These are phyloP conservation scores for Drosera spatulata DNA, from an alignment of 179 eudicot genomes.

Conservation along the genomic window DNA sequence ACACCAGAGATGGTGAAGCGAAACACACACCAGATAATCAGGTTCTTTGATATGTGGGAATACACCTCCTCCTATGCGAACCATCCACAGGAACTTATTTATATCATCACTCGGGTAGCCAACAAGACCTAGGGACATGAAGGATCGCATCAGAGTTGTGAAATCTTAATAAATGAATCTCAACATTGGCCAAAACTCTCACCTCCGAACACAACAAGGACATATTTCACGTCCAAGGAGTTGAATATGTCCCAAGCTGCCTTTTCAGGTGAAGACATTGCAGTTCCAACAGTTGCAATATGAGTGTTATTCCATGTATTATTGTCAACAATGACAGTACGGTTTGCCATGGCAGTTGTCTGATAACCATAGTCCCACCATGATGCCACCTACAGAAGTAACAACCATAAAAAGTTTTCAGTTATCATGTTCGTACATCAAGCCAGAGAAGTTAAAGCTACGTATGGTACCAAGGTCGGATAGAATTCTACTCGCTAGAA, in stretches of 20 bases:
- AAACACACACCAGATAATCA: slow-evolving; percentile 67
- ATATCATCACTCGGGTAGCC: slow-evolving; percentile 99
- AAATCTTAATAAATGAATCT: slow-evolving; percentile 1
- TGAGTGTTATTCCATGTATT: slow-evolving; percentile 99
- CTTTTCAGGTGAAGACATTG: slow-evolving; percentile 99
- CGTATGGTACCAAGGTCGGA: background rate
- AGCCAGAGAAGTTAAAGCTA: background rate
- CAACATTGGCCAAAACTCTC: slow-evolving; percentile 16
- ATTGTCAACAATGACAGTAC: slow-evolving; percentile 96
- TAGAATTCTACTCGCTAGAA: too few species aligned
- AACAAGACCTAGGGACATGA: slow-evolving; percentile 63
- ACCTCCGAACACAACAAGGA: slow-evolving; percentile 98
- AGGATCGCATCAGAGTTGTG: slow-evolving; percentile 7
- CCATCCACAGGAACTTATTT: slow-evolving; percentile 99
- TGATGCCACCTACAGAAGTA: slow-evolving; percentile 62
- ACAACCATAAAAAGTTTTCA: background rate
- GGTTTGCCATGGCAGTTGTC: slow-evolving; percentile 99
- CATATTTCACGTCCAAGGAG: slow-evolving; percentile 94
- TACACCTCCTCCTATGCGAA: slow-evolving; percentile 96
- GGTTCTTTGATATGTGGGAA: slow-evolving; percentile 98
- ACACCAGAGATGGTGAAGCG: slow-evolving; percentile 8
- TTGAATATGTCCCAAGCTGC: slow-evolving; percentile 94
- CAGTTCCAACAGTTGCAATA: slow-evolving; percentile 98
- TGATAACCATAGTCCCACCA: slow-evolving; percentile 99
- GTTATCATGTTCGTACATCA: background rate